Conservation (phyloP, 73 alveolate species). For the Symbiodinium pilosum region DNA sequence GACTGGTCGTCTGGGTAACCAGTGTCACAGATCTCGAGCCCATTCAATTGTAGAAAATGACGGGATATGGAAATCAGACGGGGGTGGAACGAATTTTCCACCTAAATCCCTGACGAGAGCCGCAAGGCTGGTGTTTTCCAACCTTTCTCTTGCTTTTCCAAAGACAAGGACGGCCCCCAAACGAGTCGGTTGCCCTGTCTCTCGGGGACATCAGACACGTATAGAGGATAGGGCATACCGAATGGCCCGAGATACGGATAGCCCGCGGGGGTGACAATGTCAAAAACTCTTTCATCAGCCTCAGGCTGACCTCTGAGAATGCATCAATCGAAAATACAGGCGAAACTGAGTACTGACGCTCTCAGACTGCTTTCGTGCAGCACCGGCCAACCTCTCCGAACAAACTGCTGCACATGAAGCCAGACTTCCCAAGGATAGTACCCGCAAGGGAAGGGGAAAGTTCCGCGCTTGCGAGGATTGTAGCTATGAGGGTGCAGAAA, state of each 20-base stretch:
- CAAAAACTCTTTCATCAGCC: neutral
- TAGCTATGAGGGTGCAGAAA: neutral
- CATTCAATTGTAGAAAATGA: no score
- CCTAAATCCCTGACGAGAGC: no score
- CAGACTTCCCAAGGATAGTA: slow-evolving; percentile 19
- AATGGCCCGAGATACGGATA: no score
- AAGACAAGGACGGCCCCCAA: no score
- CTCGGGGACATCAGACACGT: slow-evolving; percentile 29
- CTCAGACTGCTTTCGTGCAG: neutral
- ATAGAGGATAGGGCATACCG: neutral
- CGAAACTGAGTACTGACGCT: neutral
- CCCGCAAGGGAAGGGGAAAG: neutral
- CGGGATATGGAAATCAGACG: no score
- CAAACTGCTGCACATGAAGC: slow-evolving; percentile 8
- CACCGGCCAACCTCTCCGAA: slow-evolving; percentile 38
- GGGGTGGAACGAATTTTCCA: no score
- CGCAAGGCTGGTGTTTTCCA: no score
- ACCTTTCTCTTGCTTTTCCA: no score
- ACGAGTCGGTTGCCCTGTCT: neutral
- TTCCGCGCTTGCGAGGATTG: neutral
- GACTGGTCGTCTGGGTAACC: no score
- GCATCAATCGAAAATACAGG: neutral
- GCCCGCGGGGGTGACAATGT: no score
- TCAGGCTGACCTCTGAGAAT: neutral
- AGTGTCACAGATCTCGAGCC: no score